phyloP scores from a whole-genome alignment of 441 rosid species.

The Populus hybrid region DNA sequence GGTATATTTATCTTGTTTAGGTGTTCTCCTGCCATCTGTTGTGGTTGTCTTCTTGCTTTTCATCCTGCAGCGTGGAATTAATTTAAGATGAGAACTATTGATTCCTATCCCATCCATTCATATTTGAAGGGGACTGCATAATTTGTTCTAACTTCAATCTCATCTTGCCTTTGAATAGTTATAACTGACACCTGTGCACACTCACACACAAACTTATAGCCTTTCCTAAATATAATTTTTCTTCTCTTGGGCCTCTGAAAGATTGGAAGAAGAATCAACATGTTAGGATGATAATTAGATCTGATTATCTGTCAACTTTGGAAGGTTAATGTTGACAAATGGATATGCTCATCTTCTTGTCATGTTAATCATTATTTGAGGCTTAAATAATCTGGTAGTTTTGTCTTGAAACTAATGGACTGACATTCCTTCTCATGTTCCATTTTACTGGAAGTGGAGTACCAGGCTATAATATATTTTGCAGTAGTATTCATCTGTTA shows the following conservation, averaged over 20 bases:
- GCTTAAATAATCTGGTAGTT: neutral
- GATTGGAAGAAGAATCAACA: neutral
- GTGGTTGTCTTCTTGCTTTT: neutral
- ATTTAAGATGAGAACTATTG: neutral
- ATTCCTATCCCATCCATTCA: constrained; percentile 4
- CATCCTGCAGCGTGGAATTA: neutral
- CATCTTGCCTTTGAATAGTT: no score
- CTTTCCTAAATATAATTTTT: neutral
- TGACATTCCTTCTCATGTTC: neutral
- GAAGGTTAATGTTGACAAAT: neutral
- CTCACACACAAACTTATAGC: neutral
- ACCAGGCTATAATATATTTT: neutral
- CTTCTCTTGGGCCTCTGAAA: neutral
- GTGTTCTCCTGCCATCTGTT: constrained; percentile 1
- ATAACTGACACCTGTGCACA: neutral
- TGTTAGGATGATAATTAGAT: neutral
- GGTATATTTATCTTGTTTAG: constrained; percentile 35
- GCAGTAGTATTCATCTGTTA: neutral
- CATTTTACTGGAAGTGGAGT: neutral
- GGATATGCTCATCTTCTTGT: no score
- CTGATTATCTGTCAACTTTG: neutral
- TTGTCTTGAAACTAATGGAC: neutral
- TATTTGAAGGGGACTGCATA: neutral
- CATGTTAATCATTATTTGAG: no score
- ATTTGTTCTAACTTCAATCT: no score